phyloP scores from a whole-genome alignment of 2,329 filamentous ascomycete species.

The Bipolaris victoriae region DNA sequence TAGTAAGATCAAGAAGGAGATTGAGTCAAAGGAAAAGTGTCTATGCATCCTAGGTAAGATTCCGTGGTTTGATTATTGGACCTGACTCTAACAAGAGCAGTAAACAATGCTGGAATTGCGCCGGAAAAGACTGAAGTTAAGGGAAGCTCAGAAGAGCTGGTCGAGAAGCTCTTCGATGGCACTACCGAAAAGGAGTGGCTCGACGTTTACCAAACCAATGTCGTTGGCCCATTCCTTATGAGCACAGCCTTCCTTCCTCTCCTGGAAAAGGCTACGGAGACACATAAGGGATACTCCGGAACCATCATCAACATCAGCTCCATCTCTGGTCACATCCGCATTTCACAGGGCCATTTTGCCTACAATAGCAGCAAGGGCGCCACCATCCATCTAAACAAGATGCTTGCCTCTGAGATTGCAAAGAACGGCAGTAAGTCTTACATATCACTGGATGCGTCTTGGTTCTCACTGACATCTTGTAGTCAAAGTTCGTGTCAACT shows the following conservation, averaged over 20 bases:
- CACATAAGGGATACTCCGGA: constrained; percentile 51
- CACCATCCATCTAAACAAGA: constrained; percentile 61
- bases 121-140: constrained; percentile 47
- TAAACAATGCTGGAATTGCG: constrained; percentile 54
- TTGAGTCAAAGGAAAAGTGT: constrained; percentile 53
- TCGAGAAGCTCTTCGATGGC: constrained; percentile 54
- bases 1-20: constrained; percentile 51
- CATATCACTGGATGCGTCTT: background rate
- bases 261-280: constrained; percentile 52
- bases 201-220: constrained; percentile 54
- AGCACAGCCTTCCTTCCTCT: constrained; percentile 55
- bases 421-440: constrained; percentile 54
- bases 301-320: constrained; percentile 56
- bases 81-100: constrained; percentile 31
- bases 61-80: constrained; percentile 50
- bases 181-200: constrained; percentile 55
- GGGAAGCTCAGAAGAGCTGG: constrained; percentile 52
- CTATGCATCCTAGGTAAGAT: constrained; percentile 52
- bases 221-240: constrained; percentile 57
- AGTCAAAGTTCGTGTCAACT: constrained; percentile 56
- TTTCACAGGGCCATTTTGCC: constrained; percentile 55
- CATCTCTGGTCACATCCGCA: constrained; percentile 55
- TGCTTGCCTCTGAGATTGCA: constrained; percentile 62
- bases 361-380: constrained; percentile 60
- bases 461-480: background rate